These are phyloP conservation scores for Neonothopanus nambi DNA, from an alignment of 1,284 basidiomycete species.

Conservation along the genomic window DNA sequence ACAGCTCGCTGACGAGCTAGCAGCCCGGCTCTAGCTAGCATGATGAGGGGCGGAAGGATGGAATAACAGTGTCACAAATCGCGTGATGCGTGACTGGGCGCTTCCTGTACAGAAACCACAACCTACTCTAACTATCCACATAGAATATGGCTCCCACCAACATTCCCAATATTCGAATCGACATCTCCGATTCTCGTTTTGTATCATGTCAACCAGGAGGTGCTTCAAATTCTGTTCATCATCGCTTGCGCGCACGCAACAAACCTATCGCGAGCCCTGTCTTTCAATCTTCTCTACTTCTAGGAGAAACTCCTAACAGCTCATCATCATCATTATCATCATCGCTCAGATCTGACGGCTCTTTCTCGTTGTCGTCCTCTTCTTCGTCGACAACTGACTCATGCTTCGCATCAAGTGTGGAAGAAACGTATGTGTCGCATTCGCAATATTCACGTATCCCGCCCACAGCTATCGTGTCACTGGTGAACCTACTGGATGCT, in stretches of 20 bases:
- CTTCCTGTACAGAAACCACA: too few relatives aligned
- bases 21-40: conserved; percentile 36
- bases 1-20: conserved; percentile 29
- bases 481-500: conserved; percentile 37
- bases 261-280: neutral
- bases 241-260: neutral
- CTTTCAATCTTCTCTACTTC: neutral
- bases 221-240: neutral
- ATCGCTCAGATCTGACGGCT: neutral
- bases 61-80: too few relatives aligned
- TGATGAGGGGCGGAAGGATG: conserved; percentile 16
- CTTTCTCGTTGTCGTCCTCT: neutral
- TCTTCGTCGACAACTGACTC: neutral
- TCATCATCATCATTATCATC: neutral
- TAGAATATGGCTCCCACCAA: neutral
- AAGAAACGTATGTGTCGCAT: conserved; percentile 2
- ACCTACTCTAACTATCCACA: too few relatives aligned
- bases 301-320: neutral
- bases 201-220: neutral
- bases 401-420: neutral
- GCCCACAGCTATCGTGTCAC: conserved; percentile 30
- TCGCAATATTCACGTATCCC: conserved; percentile 17
- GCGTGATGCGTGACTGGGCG: too few relatives aligned
- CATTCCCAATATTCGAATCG: conserved; percentile 8
- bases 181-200: conserved; percentile 7